Evolutionary conservation across 176 grass and related monocot species (phyloP), one percentile per base, ranked within the genome.

Genomic region (Cenchrus fungigraminus): DNA sequence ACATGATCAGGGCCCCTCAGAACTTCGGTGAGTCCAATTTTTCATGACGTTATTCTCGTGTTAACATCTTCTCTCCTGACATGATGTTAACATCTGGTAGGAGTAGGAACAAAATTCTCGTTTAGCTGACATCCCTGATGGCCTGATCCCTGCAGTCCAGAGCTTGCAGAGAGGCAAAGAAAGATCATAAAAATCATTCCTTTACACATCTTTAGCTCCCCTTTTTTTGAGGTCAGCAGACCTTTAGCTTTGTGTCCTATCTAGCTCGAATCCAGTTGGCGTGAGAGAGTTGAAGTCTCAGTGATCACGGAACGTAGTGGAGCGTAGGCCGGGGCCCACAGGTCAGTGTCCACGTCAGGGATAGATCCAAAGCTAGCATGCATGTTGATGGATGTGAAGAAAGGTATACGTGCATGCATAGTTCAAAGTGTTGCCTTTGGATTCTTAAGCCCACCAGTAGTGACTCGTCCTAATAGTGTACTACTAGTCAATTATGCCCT

Each of bases 1-100:
- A 87, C 9, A 92, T 97, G 86, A 46, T 83, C 56, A 45, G 83
- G 13, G 62, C 73, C 0, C 95, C 92, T 9, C 77, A 89, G 65
- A 88, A 86, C 12, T 92, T 91, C 9, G 94, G 94, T 94, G 4
- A 69, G 89, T 59, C 0, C 19, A 46, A 68, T 1, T 9, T 72
- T n/a, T 3, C n/a, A 51, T 20, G 40, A 50, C 20, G 0, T 40
- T 40, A 20, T 6, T 25, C 46, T 71, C 47, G 4, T 73, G 3
- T 31, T 31, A 73, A 53, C 11, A 34, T 37, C 12, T 5, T 37
- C 1, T 13, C 3, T 40, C 37, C 37, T 40, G 37, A 40, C 37
- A 40, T 40, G 37, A 40, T 40, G n/a, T 47, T 73, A 73, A 52
- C 7, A 37, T 34, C 28, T 55, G 14, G 31, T 58, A 28, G 9